Evolutionary conservation across 192 early-diverging fungal species (phyloP), one percentile per base, ranked within the genome.

Genomic region (Cetraspora pellucida): DNA sequence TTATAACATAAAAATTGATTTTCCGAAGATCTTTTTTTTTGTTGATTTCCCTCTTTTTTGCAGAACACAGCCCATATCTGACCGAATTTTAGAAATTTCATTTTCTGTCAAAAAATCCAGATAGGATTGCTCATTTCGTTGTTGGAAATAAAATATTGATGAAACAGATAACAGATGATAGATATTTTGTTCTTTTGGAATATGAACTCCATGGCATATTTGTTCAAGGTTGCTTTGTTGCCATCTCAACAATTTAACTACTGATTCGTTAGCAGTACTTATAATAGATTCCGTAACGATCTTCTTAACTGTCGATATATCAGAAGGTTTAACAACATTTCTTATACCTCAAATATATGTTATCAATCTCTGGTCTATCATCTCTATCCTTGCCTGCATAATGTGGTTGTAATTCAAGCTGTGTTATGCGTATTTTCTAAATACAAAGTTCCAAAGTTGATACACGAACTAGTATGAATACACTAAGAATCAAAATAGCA

Each of bases 361-460:
- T 64, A 64, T 64, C 63, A 64, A 64, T 64, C 63, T 64, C 63
- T 28, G 63, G 63, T 66, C 31, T 44, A 66, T 66, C 31, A 66
- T 66, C 31, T 37, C 31, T 37, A 5, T 37, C 31, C 64, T 66
- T 66, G 31, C 64, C 28, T 66, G 64, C 64, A 66, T 31, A 30
- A 44, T 66, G 31, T 66, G 64, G 31, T 66, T 30, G 45, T 47
- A 31, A 69, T 14, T 69, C 66, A 69, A 45, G 17, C 66, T 19
- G 44, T 69, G 5, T 47, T 47, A 47, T 47, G 45, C n/a, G 44
- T 47, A 47, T 31, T 69, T n/a, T 47, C 66, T 69, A 47, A 47
- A 69, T 47, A 47, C 43, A 47, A 69, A 69, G 45, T 69, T 45
- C n/a, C 43, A 47, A 69, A 45, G 9, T 69, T 69, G 45, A 47